phyloP scores from a whole-genome alignment of 1,284 basidiomycete species.

The Leccinum insolens region DNA sequence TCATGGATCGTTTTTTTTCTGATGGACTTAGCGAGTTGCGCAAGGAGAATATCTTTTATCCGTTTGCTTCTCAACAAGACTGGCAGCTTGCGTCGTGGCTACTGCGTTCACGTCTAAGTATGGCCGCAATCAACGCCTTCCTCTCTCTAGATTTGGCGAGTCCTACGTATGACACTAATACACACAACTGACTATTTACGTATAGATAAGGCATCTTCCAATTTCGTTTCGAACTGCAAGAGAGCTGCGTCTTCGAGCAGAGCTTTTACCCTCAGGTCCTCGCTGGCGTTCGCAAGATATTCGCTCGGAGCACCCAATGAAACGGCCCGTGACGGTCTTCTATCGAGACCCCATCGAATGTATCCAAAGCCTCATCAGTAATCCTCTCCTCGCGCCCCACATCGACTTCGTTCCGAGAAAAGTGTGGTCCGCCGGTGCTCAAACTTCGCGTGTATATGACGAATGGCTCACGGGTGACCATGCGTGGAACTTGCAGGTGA shows the following conservation, averaged over 20 bases:
- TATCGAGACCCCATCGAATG: neutral
- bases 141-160: neutral
- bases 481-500: neutral
- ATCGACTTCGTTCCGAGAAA: neutral
- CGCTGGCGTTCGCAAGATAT: neutral
- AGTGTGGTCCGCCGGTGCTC: neutral
- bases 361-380: neutral
- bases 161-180: neutral
- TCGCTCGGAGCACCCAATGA: neutral
- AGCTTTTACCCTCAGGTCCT: neutral
- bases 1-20: constrained; percentile 10
- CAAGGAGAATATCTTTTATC: constrained; percentile 8
- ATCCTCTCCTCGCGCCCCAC: neutral
- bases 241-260: neutral
- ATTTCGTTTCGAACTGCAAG: neutral
- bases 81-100: constrained; percentile 6
- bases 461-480: neutral
- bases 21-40: neutral
- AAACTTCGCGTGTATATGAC: neutral
- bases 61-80: constrained; percentile 6
- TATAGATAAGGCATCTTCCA: neutral
- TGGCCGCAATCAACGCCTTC: constrained; percentile 1
- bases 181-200: neutral
- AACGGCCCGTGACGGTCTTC: neutral
- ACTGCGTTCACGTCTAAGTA: neutral